Evolutionary conservation across 1,284 basidiomycete species (phyloP).

Genomic region (Phlebopus sp.): DNA sequence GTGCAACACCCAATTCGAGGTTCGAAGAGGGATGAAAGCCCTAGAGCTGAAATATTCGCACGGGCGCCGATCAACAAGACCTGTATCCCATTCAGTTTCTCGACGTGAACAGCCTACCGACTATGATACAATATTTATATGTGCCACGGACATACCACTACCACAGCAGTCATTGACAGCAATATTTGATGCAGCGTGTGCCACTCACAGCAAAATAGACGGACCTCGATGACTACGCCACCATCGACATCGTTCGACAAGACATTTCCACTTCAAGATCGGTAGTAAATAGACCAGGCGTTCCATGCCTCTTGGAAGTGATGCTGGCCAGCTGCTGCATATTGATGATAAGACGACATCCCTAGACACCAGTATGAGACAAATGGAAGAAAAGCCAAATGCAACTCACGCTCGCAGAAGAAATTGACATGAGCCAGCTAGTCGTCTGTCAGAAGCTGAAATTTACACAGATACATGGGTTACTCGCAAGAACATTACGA

Average conservation of each 20-base stretch:
- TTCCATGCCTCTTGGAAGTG: background rate
- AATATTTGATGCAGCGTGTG: background rate
- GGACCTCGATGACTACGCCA: background rate
- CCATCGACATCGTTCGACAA: background rate
- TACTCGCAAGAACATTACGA: conserved; percentile 7
- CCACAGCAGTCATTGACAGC: too few relatives aligned
- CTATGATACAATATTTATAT: too few relatives aligned
- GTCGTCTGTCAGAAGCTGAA: background rate
- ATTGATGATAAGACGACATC: conserved; percentile 14
- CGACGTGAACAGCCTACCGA: too few relatives aligned
- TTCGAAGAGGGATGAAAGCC: too few relatives aligned
- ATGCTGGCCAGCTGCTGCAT: conserved; percentile 4
- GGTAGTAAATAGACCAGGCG: conserved; percentile 1
- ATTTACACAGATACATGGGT: background rate
- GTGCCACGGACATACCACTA: too few relatives aligned
- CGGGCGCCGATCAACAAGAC: too few relatives aligned
- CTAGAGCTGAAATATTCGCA: too few relatives aligned
- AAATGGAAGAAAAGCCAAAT: too few relatives aligned
- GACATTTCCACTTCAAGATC: conserved; percentile 5
- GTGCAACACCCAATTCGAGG: too few relatives aligned
- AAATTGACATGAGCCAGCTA: conserved; percentile 5
- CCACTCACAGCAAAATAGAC: background rate
- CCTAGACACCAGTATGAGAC: background rate
- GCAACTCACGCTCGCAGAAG: conserved; percentile 3
- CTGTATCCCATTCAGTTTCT: too few relatives aligned